Conservation (phyloP, 1,139 yeast genomes). For the Lodderomyces beijingensis region DNA sequence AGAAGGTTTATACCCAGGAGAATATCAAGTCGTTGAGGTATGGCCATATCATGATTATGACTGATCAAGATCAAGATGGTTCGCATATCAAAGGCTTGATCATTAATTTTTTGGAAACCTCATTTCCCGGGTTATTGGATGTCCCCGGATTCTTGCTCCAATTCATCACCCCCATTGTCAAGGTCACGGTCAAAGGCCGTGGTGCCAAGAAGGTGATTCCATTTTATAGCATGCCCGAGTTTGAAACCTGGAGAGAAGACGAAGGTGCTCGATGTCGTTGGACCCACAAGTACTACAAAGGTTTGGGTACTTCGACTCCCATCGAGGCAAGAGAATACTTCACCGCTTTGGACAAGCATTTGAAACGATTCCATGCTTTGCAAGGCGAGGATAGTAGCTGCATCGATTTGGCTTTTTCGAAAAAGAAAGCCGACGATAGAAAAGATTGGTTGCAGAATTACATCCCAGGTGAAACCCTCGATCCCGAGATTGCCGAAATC, state of each 20-base stretch:
- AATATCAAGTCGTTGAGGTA: constrained; percentile 76
- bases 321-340: constrained; percentile 88
- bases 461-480: constrained; percentile 89
- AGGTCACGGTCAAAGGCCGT: constrained; percentile 64
- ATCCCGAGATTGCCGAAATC: constrained; percentile 69
- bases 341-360: constrained; percentile 77
- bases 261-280: constrained; percentile 77
- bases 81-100: constrained; percentile 96
- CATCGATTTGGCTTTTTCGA: constrained; percentile 92
- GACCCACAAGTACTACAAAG: constrained; percentile 95
- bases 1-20: constrained; percentile 62
- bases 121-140: constrained; percentile 89
- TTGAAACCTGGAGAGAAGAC: constrained; percentile 86
- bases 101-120: constrained; percentile 87
- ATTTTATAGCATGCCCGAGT: constrained; percentile 94
- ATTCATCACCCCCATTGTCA: constrained; percentile 95
- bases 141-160: constrained; percentile 91
- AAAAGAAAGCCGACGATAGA: constrained; percentile 94
- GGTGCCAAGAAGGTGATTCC: constrained; percentile 53
- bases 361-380: constrained; percentile 79
- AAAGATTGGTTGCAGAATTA: constrained; percentile 93
- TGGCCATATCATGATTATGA: constrained; percentile 98
- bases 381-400: constrained; percentile 75
- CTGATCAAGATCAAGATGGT: constrained; percentile 99
- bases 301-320: constrained; percentile 90